phyloP scores from a whole-genome alignment of 2,329 filamentous ascomycete genomes.

The Monosporascus sp. region DNA sequence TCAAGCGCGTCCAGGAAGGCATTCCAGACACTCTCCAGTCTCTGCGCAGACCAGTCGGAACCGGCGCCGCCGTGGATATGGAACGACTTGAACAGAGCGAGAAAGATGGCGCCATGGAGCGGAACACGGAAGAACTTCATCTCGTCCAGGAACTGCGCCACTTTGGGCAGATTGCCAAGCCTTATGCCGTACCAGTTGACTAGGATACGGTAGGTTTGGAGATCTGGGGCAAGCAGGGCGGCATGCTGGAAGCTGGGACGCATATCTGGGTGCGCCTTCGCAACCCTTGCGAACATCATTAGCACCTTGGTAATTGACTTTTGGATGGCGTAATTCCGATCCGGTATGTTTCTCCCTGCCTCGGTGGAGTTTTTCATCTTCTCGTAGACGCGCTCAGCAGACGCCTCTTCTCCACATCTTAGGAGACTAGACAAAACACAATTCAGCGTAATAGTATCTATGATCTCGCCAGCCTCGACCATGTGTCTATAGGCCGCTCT shows the following conservation, averaged over 20 bases:
- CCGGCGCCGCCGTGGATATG: constrained; percentile 61
- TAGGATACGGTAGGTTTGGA: constrained; percentile 74
- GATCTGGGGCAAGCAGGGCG: constrained; percentile 65
- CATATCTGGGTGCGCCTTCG: constrained; percentile 51
- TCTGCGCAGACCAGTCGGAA: constrained; percentile 65
- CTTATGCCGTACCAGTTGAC: constrained; percentile 67
- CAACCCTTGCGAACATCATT: constrained; percentile 52
- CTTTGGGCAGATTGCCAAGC: constrained; percentile 65
- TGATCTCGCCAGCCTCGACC: constrained; percentile 78
- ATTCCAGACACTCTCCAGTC: constrained; percentile 63
- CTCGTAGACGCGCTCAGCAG: constrained; percentile 75
- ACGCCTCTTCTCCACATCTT: constrained; percentile 65
- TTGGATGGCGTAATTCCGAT: constrained; percentile 40
- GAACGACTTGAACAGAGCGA: constrained; percentile 81
- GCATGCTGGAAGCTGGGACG: constrained; percentile 50
- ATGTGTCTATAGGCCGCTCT: constrained; percentile 75
- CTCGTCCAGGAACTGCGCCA: constrained; percentile 69
- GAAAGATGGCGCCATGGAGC: constrained; percentile 70
- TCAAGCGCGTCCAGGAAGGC: constrained; percentile 56
- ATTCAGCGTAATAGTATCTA: constrained; percentile 84
- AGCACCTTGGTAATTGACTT: constrained; percentile 49
- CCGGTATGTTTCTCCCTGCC: constrained; percentile 33
- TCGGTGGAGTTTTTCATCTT: constrained; percentile 69
- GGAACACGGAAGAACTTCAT: constrained; percentile 68
- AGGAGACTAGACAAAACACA: constrained; percentile 77